Percentiles rank a stretch among this genome's conserved stretches.
Evolutionary conservation across 140 eudicot genomes (phyloP).

Genomic region (Anethum foeniculum): DNA sequence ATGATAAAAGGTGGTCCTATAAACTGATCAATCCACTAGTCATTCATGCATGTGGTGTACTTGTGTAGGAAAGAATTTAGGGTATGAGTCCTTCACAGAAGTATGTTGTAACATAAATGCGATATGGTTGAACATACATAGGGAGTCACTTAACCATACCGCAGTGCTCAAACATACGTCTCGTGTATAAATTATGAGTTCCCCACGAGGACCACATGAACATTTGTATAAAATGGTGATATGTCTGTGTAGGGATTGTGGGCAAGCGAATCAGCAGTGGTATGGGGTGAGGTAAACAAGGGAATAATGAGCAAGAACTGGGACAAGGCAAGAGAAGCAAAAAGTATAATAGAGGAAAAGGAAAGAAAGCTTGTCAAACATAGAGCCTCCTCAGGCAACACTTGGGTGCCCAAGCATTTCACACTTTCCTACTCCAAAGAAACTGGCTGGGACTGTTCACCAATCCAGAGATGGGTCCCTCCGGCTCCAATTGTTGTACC

Average conservation of each 20-base stretch:
- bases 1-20: background rate
- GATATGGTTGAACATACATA: too few species aligned
- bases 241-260: constrained; percentile 30
- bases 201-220: too few species aligned
- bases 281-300: constrained; percentile 67
- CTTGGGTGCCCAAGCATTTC: constrained; percentile 71
- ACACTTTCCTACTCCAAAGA: constrained; percentile 40
- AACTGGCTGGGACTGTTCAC: constrained; percentile 54
- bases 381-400: constrained; percentile 36
- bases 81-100: too few species aligned
- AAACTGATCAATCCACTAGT: background rate
- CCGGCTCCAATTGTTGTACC: constrained; percentile 64
- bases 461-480: constrained; percentile 42
- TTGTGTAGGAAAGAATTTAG: background rate
- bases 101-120: too few species aligned
- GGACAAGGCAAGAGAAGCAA: constrained; percentile 71
- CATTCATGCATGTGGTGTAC: background rate
- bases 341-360: constrained; percentile 42
- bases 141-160: too few species aligned
- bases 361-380: constrained; percentile 45
- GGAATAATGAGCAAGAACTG: constrained; percentile 48
- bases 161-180: too few species aligned
- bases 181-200: too few species aligned
- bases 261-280: constrained; percentile 55
- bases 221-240: background rate